phyloP scores from a whole-genome alignment of 768 basidiomycete species.

The Porphyrellus cyaneotinctus region DNA sequence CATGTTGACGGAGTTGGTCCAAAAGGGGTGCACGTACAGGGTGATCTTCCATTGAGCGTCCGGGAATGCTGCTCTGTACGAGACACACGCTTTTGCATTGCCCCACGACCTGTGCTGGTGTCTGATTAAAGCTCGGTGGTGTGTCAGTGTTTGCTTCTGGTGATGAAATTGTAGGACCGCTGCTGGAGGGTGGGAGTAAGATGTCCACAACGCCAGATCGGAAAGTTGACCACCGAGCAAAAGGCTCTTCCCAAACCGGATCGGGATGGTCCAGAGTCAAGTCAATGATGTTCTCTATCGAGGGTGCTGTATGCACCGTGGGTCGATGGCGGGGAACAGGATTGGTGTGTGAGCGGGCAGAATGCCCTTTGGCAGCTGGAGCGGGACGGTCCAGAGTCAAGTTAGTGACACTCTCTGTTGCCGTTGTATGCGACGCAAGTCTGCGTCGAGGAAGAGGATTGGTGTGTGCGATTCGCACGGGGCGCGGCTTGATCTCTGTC shows the following conservation, averaged over 20 bases:
- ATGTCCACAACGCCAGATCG: constrained; percentile 25
- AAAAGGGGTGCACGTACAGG: background rate
- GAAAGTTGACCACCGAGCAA: constrained; percentile 22
- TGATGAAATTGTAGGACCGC: background rate
- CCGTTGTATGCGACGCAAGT: background rate
- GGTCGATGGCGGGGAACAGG: background rate
- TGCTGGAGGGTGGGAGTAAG: background rate
- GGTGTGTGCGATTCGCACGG: background rate
- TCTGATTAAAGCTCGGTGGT: background rate
- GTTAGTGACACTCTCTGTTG: constrained; percentile 6
- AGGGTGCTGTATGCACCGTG: background rate
- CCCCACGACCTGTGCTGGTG: background rate
- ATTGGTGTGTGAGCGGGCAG: background rate
- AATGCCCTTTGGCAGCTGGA: background rate
- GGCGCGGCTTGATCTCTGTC: background rate
- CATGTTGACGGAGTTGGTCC: background rate
- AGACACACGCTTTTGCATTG: background rate
- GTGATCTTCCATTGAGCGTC: background rate
- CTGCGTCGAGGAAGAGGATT: background rate
- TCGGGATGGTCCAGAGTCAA: constrained; percentile 2
- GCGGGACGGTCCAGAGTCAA: constrained; percentile 1
- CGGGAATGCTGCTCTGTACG: background rate
- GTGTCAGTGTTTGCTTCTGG: background rate
- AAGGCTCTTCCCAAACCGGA: background rate
- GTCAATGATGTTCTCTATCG: constrained; percentile 7